Percentiles rank a stretch among this genome's conserved stretches.
Evolutionary conservation across 163 green algal genomes (phyloP).

Genomic region (Trebouxiophyceae sp.): DNA sequence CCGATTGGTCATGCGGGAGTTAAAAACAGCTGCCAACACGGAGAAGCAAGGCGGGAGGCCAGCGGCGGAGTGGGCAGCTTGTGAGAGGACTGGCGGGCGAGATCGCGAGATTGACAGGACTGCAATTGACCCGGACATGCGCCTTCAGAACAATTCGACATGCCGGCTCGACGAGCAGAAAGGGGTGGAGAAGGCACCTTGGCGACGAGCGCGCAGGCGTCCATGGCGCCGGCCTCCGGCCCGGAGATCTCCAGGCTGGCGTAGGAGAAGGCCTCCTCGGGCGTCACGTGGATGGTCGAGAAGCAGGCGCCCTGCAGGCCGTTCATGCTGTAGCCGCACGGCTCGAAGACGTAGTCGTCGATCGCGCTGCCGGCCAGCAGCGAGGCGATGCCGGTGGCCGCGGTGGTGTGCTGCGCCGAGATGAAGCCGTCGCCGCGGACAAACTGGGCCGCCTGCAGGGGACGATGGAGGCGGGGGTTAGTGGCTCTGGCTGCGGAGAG

Average conservation of each 20-base stretch:
- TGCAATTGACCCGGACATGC: no score
- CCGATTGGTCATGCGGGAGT: neutral
- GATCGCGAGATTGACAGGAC: no score
- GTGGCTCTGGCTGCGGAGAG: neutral
- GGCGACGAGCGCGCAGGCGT: constrained; percentile 17
- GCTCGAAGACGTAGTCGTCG: constrained; percentile 98
- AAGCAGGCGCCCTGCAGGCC: constrained; percentile 66
- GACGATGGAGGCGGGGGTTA: no score
- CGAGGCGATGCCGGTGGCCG: constrained; percentile 41
- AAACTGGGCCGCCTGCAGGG: constrained; percentile 45
- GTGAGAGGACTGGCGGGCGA: no score
- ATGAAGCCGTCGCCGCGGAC: constrained; percentile 61
- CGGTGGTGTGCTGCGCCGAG: constrained; percentile 47
- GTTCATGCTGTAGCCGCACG: constrained; percentile 99
- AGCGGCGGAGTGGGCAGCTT: no score
- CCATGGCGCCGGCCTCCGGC: constrained; percentile 18
- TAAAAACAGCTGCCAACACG: no score
- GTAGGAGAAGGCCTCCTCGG: constrained; percentile 89
- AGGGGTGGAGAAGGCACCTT: no score
- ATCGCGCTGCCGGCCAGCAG: constrained; percentile 55
- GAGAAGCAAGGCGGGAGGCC: no score
- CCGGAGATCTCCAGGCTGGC: constrained; percentile 82
- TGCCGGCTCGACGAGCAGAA: no score
- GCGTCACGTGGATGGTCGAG: constrained; percentile 97
- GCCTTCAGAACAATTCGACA: no score